Base-by-base conservation (phyloP, 495 filamentous ascomycete species). In the Amniculicola lignicola region DNA sequence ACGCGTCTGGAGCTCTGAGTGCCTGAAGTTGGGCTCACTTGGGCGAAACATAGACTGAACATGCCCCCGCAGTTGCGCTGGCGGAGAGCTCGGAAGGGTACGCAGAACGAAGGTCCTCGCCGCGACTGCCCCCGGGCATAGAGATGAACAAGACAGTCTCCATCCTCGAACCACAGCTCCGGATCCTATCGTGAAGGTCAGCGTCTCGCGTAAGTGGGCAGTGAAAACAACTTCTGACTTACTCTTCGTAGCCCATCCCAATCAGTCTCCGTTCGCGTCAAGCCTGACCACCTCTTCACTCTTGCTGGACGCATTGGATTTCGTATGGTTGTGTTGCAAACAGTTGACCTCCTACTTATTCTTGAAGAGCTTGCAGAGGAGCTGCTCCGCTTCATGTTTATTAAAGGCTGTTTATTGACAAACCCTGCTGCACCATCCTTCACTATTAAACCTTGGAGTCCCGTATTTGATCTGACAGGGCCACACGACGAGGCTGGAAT, bases 121-220 rank as follows among this genome's bases (percentile, higher is more conserved):
- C 72, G 74, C 6, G 82, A 85, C 37, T 79, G 77, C 3, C 83
- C 82, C 51, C 71, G 70, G 4, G 67, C 75, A 49, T 87, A 82
- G 4, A 87, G 72, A 66, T 86, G 72, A 1, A 88, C 74, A 1
- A 78, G 68, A 57, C 84, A 87, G 63, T 87, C 78, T 10, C 80
- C 84, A 50, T 79, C 67, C 0, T 74, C 70, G 66, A 72, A 74
- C 82, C 82, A 88, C 12, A 88, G 72, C 50, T 87, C 82, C 12
- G 77, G 69, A 64, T 88, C 84, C 76, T 79, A 28, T 22, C 35
- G 29, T 7, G 10, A 37, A 36, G n/a, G 35, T 57, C 35, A 61
- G 51, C 14, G 36, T 4, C 7, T 42, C 27, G 16, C 37, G 11
- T 36, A n/a, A 41, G n/a, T 22, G 29, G n/a, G n/a, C n/a, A 41